These are phyloP conservation scores for Acacia concinna DNA, from an alignment of 331 rosid genomes.

Conservation along the genomic window DNA sequence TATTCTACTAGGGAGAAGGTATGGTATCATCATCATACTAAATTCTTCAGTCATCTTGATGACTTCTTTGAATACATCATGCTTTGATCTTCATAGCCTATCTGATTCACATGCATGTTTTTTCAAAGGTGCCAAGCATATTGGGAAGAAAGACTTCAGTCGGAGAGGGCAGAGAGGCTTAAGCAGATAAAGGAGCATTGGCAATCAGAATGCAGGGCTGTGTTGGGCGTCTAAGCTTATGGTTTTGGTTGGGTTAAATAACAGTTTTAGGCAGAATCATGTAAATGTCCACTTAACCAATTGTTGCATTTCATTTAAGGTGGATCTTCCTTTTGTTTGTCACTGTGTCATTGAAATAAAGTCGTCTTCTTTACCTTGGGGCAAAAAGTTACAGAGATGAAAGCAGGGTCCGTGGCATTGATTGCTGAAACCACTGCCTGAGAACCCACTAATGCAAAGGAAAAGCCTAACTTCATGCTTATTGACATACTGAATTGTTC, in stretches of 20 bases:
- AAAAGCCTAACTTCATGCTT: not conserved
- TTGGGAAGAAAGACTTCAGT: constrained; percentile 73
- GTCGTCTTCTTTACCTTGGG: not conserved
- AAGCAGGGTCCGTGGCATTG: not conserved
- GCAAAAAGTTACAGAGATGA: not conserved
- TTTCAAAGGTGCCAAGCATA: constrained; percentile 64
- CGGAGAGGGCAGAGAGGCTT: constrained; percentile 72
- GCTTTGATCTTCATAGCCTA: constrained; percentile 3
- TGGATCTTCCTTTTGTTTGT: not conserved
- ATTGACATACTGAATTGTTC: not conserved
- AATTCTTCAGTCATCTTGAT: not conserved
- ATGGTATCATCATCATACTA: not conserved
- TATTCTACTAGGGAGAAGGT: constrained; percentile 70
- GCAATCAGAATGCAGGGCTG: constrained; percentile 63
- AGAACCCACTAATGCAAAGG: not conserved
- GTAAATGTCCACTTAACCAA: constrained; percentile 23
- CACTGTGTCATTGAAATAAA: not conserved
- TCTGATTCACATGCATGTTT: not conserved
- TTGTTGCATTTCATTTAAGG: constrained; percentile 10
- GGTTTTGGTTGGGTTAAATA: not conserved
- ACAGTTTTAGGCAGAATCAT: not conserved
- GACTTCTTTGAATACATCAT: not conserved
- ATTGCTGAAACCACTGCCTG: not conserved
- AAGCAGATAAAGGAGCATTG: constrained; percentile 82
- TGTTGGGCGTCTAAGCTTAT: constrained; percentile 51